Conservation (phyloP, 345 rosid genomes). For the Gossypium raimondii region DNA sequence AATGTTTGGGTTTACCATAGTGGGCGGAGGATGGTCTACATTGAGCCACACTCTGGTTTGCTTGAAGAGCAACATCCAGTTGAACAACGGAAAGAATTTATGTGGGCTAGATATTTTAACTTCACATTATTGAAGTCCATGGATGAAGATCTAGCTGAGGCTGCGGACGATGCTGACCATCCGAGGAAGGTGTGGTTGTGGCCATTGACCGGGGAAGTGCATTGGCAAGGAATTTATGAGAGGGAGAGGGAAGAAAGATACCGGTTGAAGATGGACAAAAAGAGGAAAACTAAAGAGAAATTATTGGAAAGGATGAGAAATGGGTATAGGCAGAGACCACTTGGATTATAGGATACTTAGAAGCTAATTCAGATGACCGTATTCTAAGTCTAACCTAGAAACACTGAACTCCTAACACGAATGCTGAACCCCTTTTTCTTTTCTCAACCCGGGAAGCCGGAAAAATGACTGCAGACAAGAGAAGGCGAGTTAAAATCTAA, state of each 20-base stretch:
- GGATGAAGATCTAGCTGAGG: slow-evolving; percentile 99
- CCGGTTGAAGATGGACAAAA: slow-evolving; percentile 88
- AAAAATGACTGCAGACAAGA: slow-evolving; percentile 2
- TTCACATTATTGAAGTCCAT: slow-evolving; percentile 71
- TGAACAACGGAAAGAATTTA: slow-evolving; percentile 51
- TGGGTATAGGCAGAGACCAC: slow-evolving; percentile 79
- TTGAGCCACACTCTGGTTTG: slow-evolving; percentile 68
- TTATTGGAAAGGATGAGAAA: slow-evolving; percentile 53
- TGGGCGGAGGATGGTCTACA: slow-evolving; percentile 78
- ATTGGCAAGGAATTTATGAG: slow-evolving; percentile 95
- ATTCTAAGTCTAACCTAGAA: neutral
- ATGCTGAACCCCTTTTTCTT: neutral
- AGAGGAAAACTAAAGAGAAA: slow-evolving; percentile 77
- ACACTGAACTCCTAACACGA: neutral
- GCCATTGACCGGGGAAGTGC: slow-evolving; percentile 94
- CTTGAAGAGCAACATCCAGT: slow-evolving; percentile 74
- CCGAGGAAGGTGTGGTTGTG: slow-evolving; percentile 80
- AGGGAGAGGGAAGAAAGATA: slow-evolving; percentile 94
- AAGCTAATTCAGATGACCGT: neutral
- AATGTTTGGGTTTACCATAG: slow-evolving; percentile 98
- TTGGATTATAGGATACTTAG: slow-evolving; percentile 37
- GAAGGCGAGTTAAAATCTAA: neutral
- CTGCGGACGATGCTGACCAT: slow-evolving; percentile 83
- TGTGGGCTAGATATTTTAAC: slow-evolving; percentile 83
- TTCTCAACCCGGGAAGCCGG: slow-evolving; percentile 3